These are phyloP conservation scores for Geosiphon pyriformis DNA, from an alignment of 192 early-diverging fungal species.

Conservation along the genomic window DNA sequence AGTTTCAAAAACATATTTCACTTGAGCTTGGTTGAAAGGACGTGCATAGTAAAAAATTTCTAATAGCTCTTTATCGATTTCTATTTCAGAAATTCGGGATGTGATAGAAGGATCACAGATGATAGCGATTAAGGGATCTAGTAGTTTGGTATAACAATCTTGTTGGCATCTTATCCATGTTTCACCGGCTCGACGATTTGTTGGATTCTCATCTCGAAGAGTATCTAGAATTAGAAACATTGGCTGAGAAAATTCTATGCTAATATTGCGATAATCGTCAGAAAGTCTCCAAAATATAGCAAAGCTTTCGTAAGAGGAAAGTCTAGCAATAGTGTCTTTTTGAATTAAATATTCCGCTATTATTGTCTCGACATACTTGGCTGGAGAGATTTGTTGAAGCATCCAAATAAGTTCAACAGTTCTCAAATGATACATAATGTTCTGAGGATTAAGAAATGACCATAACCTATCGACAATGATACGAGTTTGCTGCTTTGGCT, in stretches of 20 bases:
- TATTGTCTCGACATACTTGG: slow-evolving; percentile 60
- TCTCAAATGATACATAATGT: slow-evolving; percentile 51
- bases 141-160: slow-evolving; percentile 49
- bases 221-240: slow-evolving; percentile 78
- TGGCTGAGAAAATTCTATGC: slow-evolving; percentile 60
- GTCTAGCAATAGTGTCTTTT: slow-evolving; percentile 29
- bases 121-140: slow-evolving; percentile 53
- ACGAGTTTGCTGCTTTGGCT: slow-evolving; percentile 31
- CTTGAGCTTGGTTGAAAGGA: slow-evolving; percentile 61
- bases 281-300: slow-evolving; percentile 67
- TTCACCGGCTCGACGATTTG: slow-evolving; percentile 57
- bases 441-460: slow-evolving; percentile 56
- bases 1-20: slow-evolving; percentile 60
- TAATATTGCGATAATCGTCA: slow-evolving; percentile 37
- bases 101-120: slow-evolving; percentile 43
- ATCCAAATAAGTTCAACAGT: slow-evolving; percentile 63
- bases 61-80: slow-evolving; percentile 36
- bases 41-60: slow-evolving; percentile 46
- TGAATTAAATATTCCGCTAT: slow-evolving; percentile 47
- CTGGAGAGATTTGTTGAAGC: slow-evolving; percentile 44
- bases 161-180: slow-evolving; percentile 66
- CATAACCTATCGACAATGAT: slow-evolving; percentile 57
- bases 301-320: slow-evolving; percentile 55
- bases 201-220: slow-evolving; percentile 47
- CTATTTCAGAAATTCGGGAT: slow-evolving; percentile 20